Evolutionary conservation across 495 filamentous ascomycete genomes (phyloP), one percentile per base, ranked within the genome.

Genomic region (Tuber indicum): DNA sequence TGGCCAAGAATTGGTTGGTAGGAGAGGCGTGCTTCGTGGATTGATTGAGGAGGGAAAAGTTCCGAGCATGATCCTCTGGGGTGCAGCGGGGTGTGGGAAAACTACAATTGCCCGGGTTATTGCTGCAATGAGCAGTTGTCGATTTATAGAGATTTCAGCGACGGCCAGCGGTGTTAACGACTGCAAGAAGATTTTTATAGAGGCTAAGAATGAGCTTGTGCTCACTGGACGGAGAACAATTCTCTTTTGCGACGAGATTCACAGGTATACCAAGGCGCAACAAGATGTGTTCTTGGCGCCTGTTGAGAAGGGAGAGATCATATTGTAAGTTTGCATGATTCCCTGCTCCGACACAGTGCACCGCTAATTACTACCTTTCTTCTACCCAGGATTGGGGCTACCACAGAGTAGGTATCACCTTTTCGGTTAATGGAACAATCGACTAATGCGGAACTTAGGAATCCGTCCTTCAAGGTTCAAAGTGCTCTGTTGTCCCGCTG

Each of bases 231-330:
- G 94, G 46, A 94, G 93, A 85, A 98, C 96, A 7, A 97, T 99
- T 79, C 90, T 99, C 78, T 99, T 98, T 85, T 98, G 95, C 86
- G 95, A 98, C 84, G 95, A 98, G 85, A 97, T 98, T 74, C 95
- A 98, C 84, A 80, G 78, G 7, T 98, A 98, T 86, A 92, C 89
- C 72, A 98, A 97, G 83, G 86, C 90, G 0, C 96, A 99, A 84
- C 96, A 99, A 79, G 96, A 99, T 85, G 93, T 97, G 2, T 98
- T 98, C 79, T 85, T 99, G 14, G 94, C 92, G 7, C 94, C 95
- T 0, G 96, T 99, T 4, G 96, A 99, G 82, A 91, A 91, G 16
- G 96, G 96, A 14, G 91, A 92, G 46, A 90, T 98, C 79, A 97
- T 93, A 10, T 87, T 99, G 62, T 83, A 74, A 76, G 82, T 83